These are phyloP conservation scores for Phytophthora crassamura DNA, from an alignment of 352 stramenopile genomes.

Conservation along the genomic window DNA sequence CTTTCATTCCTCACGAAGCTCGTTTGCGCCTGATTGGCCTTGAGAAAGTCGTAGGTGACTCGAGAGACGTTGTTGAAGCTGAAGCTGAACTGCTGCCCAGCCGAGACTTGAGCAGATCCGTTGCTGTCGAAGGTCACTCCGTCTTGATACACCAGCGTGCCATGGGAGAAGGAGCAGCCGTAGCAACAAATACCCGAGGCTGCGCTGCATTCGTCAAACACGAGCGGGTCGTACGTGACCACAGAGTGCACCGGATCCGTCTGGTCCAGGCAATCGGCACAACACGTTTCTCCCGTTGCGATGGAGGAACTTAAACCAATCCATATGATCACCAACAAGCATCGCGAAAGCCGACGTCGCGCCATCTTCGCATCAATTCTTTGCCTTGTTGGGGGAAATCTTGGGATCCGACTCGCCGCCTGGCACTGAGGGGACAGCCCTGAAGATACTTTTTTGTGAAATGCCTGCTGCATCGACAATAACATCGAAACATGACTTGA, in stretches of 20 bases:
- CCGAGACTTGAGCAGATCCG: conserved; percentile 33
- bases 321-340: background rate
- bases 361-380: background rate
- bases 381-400: conserved; percentile 1
- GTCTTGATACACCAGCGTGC: conserved; percentile 39
- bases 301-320: background rate
- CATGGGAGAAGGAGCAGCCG: conserved; percentile 49
- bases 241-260: conserved; percentile 36
- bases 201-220: conserved; percentile 47
- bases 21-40: conserved; percentile 56
- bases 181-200: conserved; percentile 62
- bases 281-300: conserved; percentile 30
- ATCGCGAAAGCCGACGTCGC: background rate
- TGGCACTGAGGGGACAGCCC: background rate
- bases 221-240: conserved; percentile 56
- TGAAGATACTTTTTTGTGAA: conserved; percentile 16
- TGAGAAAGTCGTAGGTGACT: conserved; percentile 56
- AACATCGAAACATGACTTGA: conserved; percentile 13
- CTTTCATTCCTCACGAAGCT: conserved; percentile 40
- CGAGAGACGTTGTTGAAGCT: conserved; percentile 40
- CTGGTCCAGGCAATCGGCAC: conserved; percentile 49
- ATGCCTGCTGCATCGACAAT: background rate
- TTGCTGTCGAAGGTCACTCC: conserved; percentile 45
- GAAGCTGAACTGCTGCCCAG: conserved; percentile 42
- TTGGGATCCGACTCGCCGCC: conserved; percentile 6